These are phyloP conservation scores for Draba incana DNA, from an alignment of 345 rosid genomes.

Conservation along the genomic window DNA sequence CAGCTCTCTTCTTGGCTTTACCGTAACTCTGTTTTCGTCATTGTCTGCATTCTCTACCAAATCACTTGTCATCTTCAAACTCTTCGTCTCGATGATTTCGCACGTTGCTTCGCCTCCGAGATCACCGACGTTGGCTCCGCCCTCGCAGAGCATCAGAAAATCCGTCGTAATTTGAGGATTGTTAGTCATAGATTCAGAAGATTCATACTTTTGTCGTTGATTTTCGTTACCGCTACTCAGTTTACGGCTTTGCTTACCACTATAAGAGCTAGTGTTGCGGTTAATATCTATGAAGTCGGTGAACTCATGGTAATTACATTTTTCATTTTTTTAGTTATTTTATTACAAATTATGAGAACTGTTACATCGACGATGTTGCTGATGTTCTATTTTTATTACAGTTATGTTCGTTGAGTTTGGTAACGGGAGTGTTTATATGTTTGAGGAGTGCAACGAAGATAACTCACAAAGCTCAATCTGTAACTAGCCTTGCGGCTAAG, in stretches of 20 bases:
- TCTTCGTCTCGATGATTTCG: slow-evolving; percentile 75
- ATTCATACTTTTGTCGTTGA: slow-evolving; percentile 61
- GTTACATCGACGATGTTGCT: no score
- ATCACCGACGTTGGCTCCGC: slow-evolving; percentile 64
- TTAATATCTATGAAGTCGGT: slow-evolving; percentile 78
- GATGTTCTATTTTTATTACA: slow-evolving; percentile 27
- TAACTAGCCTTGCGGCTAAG: slow-evolving; percentile 82
- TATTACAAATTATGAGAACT: no score
- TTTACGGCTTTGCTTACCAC: slow-evolving; percentile 64
- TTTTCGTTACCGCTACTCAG: slow-evolving; percentile 80
- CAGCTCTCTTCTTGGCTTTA: slow-evolving; percentile 88
- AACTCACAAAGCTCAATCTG: slow-evolving; percentile 81
- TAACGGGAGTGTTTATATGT: slow-evolving; percentile 82
- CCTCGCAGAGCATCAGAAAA: slow-evolving; percentile 62
- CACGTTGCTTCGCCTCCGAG: slow-evolving; percentile 70
- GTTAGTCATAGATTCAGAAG: slow-evolving; percentile 86
- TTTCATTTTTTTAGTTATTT: no score
- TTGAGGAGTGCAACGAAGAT: slow-evolving; percentile 90
- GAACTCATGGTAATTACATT: slow-evolving; percentile 57
- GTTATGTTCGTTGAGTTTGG: slow-evolving; percentile 82
- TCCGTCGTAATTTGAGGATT: slow-evolving; percentile 68
- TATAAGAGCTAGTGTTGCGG: slow-evolving; percentile 54
- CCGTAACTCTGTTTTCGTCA: slow-evolving; percentile 66
- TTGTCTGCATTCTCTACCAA: slow-evolving; percentile 72
- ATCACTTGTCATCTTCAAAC: slow-evolving; percentile 72